A percentile compares a stretch with the other conserved stretches of the same genome.
Conservation (phyloP, 2,329 filamentous ascomycete species). For the Epichloe amarillans region DNA sequence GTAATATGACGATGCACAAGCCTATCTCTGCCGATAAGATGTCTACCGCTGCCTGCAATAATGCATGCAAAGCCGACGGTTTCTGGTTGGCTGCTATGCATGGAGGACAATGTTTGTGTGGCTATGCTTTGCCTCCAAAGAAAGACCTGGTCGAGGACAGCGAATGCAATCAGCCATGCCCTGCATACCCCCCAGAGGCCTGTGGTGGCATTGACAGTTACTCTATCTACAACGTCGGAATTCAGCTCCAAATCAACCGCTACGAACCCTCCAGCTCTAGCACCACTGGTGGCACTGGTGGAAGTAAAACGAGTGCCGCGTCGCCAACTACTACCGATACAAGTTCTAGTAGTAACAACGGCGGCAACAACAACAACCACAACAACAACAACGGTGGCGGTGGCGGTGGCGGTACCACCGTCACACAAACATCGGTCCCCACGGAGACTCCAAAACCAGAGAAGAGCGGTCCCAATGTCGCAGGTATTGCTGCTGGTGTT, state of each 20-base stretch:
- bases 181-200: slow-evolving; percentile 44
- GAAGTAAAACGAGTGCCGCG: background rate
- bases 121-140: slow-evolving; percentile 49
- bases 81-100: slow-evolving; percentile 49
- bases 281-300: slow-evolving; percentile 3
- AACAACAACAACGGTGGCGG: too few species aligned
- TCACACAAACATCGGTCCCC: slow-evolving; percentile 9
- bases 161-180: slow-evolving; percentile 53
- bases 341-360: slow-evolving; percentile 7
- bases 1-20: slow-evolving; percentile 22
- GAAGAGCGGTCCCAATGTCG: slow-evolving; percentile 48
- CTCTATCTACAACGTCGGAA: slow-evolving; percentile 38
- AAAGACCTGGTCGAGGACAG: slow-evolving; percentile 38
- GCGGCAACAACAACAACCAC: background rate
- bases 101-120: slow-evolving; percentile 59
- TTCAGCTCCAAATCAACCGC: slow-evolving; percentile 23
- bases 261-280: slow-evolving; percentile 16
- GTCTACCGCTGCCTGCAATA: slow-evolving; percentile 28
- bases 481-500: slow-evolving; percentile 74
- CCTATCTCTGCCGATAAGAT: slow-evolving; percentile 10
- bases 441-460: slow-evolving; percentile 9
- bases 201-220: slow-evolving; percentile 36
- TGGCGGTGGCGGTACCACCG: slow-evolving; percentile 6
- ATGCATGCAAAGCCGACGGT: slow-evolving; percentile 28
- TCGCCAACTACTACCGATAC: slow-evolving; percentile 10